Evolutionary conservation across 345 rosid species (phyloP).

Genomic region (Geranium rotundifolium): DNA sequence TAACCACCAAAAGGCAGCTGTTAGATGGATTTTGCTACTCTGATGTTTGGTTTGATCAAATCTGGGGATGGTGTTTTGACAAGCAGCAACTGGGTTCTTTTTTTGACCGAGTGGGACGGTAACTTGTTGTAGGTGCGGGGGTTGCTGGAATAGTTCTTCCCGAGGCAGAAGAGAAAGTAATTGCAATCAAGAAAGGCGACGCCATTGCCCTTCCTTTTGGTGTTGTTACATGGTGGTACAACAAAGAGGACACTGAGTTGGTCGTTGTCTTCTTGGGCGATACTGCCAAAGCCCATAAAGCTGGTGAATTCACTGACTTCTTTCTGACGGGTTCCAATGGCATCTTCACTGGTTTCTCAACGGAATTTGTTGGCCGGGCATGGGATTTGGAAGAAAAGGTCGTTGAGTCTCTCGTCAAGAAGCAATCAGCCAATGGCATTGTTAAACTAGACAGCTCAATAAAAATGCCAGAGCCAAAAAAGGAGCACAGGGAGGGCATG

Average conservation of each 20-base stretch:
- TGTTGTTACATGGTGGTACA: too few species aligned
- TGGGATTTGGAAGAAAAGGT: constrained; percentile 49
- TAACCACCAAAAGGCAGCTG: too few species aligned
- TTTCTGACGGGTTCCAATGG: too few species aligned
- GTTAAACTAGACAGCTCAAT: constrained; percentile 42
- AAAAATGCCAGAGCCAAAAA: constrained; percentile 54
- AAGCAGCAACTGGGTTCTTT: background rate
- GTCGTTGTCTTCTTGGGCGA: too few species aligned
- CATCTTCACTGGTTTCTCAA: constrained; percentile 65
- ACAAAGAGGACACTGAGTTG: too few species aligned
- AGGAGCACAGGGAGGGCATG: constrained; percentile 46
- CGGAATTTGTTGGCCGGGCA: constrained; percentile 64
- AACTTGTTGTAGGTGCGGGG: too few species aligned
- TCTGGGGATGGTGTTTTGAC: too few species aligned
- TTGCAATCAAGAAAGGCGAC: constrained; percentile 73
- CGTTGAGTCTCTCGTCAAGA: constrained; percentile 36
- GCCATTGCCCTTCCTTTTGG: too few species aligned
- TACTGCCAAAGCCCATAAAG: constrained; percentile 43
- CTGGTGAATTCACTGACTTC: constrained; percentile 32
- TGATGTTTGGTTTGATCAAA: too few species aligned
- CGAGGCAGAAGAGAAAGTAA: constrained; percentile 71
- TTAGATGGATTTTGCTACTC: too few species aligned
- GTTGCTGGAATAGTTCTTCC: constrained; percentile 52
- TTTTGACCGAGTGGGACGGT: too few species aligned
- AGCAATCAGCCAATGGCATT: constrained; percentile 45